Base-by-base conservation (phyloP, 176 grass and related monocot genomes). In the Chloris gayana region DNA sequence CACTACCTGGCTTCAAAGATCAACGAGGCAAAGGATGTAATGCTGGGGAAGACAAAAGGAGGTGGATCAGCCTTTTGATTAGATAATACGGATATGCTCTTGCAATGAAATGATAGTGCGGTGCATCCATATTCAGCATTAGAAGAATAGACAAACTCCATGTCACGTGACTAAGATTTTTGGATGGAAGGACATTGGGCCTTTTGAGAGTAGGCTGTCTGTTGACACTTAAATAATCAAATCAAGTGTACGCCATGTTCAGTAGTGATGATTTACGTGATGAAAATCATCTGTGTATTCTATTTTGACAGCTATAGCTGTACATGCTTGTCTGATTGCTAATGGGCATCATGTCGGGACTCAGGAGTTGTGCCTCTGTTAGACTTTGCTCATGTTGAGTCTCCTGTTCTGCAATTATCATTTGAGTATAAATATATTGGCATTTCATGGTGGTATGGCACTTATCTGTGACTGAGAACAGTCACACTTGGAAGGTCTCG, bases 1-100 rank as follows among this genome's bases (percentile, higher is more conserved):
- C 79, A 99, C 89, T 95, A 99, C 83, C 89, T 99, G 61, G 90
- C 96, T 74, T 95, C 92, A 13, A 99, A 99, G 83, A 95, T 99
- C 37, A 95, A 95, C 1, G 96, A 99, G 85, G 92, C 90, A 1
- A 99, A 99, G 82, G 96, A 99, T 84, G 44, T 95, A 17, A 19
- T 99, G 68, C 81, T 93, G 32, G 96, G 92, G 62, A 99, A 91
- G 63, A 95, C 92, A 13, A 95, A 98, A 79, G 90, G 92, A 26
- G 82, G 90, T 24, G 88, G 86, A 4, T 98, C 92, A 0, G 89
- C 92, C 64, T 98, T 98, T 87, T 98, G 81, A 95, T 83, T 74
- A 57, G 63, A 37, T 14, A 71, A 57, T 62, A 64, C 65, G 4
- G 59, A 37, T 49, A 3, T 72, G 19, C 14, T 77, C 53, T 50